Percentiles rank a stretch among this genome's conserved stretches.
These are phyloP conservation scores for Cladosporium sp. DNA, from an alignment of 2,329 filamentous ascomycete species.

Conservation along the genomic window DNA sequence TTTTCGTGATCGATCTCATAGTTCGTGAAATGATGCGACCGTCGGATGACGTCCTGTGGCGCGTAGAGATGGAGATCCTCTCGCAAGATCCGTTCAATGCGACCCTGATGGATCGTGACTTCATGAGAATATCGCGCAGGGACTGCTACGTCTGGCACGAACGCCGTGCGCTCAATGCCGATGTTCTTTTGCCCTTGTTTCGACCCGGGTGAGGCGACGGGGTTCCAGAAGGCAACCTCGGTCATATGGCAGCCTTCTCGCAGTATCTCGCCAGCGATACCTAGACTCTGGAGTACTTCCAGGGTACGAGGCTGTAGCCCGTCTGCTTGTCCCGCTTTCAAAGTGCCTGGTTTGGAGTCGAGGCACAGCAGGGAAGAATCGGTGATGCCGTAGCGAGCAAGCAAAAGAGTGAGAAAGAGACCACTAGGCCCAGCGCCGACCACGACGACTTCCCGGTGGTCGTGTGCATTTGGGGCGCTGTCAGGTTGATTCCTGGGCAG, in stretches of 20 bases:
- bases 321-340: not conserved
- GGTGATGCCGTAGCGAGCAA: not conserved
- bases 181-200: slow-evolving; percentile 14
- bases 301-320: slow-evolving; percentile 45
- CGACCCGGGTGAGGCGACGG: slow-evolving; percentile 60
- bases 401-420: not conserved
- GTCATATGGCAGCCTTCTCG: slow-evolving; percentile 65
- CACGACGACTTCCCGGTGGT: not conserved
- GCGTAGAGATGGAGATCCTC: not conserved
- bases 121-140: slow-evolving; percentile 55
- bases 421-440: not conserved
- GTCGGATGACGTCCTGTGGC: not conserved
- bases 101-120: slow-evolving; percentile 30
- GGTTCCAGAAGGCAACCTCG: slow-evolving; percentile 53
- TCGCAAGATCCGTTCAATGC: not conserved
- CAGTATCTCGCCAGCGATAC: slow-evolving; percentile 61
- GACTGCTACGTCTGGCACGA: slow-evolving; percentile 60
- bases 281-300: slow-evolving; percentile 59
- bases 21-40: not conserved
- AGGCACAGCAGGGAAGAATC: not conserved
- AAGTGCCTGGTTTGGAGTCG: not conserved
- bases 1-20: not conserved
- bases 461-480: not conserved
- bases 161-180: not conserved
- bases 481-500: not conserved